phyloP scores from a whole-genome alignment of 192 early-diverging fungal species.

The Rhizophagus sp. region DNA sequence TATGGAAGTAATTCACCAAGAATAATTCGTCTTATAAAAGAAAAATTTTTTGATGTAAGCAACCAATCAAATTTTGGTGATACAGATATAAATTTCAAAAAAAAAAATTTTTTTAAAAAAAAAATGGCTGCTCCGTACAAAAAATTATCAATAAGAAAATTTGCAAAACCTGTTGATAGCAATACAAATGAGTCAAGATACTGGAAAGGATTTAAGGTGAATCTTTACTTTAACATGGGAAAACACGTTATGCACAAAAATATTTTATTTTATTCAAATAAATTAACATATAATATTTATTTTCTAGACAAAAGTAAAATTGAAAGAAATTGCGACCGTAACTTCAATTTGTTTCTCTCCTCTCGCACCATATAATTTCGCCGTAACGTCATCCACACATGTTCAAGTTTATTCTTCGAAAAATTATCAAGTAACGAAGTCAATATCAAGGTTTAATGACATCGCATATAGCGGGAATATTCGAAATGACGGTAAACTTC shows the following conservation, averaged over 20 bases:
- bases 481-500: conserved; percentile 83
- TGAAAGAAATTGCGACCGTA: conserved; percentile 88
- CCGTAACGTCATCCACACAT: conserved; percentile 85
- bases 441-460: conserved; percentile 91
- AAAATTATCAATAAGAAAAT: conserved; percentile 15
- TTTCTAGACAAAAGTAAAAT: conserved; percentile 73
- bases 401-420: conserved; percentile 90
- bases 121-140: conserved; percentile 9
- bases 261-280: too few relatives aligned
- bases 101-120: conserved; percentile 19
- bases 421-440: conserved; percentile 83
- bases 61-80: background rate
- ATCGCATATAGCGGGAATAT: conserved; percentile 80
- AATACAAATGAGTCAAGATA: conserved; percentile 62
- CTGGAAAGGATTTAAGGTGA: conserved; percentile 80
- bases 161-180: background rate
- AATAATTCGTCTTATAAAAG: background rate
- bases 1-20: background rate
- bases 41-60: background rate
- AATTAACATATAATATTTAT: background rate
- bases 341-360: conserved; percentile 82
- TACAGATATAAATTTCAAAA: background rate
- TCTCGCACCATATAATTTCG: conserved; percentile 81
- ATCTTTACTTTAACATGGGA: background rate
- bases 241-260: too few relatives aligned